phyloP scores from a whole-genome alignment of 2,329 filamentous ascomycete species.

The Exophiala mesophila region DNA sequence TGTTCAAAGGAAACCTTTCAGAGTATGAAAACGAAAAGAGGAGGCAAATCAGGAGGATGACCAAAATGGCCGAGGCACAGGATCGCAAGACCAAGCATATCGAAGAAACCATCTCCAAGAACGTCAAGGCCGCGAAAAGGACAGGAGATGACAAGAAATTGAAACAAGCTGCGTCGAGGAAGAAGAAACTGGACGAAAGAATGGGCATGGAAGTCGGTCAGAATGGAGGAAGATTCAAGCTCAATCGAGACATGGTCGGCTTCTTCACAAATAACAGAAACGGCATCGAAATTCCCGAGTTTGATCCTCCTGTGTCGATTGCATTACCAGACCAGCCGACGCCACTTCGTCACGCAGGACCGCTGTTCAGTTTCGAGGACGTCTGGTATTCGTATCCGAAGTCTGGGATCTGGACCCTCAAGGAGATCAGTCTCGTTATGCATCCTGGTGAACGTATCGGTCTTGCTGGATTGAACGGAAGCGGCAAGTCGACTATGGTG shows the following conservation, averaged over 20 bases:
- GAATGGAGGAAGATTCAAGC: slow-evolving; percentile 70
- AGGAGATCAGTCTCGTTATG: slow-evolving; percentile 63
- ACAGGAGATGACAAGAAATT: slow-evolving; percentile 81
- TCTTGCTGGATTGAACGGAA: slow-evolving; percentile 72
- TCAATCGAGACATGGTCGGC: slow-evolving; percentile 67
- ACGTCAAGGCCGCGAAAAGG: slow-evolving; percentile 68
- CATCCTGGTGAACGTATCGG: slow-evolving; percentile 70
- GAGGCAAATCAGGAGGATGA: slow-evolving; percentile 61
- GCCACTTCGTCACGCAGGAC: slow-evolving; percentile 69
- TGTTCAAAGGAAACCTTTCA: slow-evolving; percentile 70
- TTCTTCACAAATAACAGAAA: slow-evolving; percentile 55
- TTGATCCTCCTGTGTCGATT: slow-evolving; percentile 38
- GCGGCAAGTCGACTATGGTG: slow-evolving; percentile 75
- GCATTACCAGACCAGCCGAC: slow-evolving; percentile 28
- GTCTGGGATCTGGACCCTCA: slow-evolving; percentile 47
- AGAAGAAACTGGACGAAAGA: slow-evolving; percentile 78
- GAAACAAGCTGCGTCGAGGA: slow-evolving; percentile 75
- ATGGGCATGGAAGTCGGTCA: slow-evolving; percentile 71
- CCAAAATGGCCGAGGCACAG: slow-evolving; percentile 74
- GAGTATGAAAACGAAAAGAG: slow-evolving; percentile 61
- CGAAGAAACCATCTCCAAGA: slow-evolving; percentile 69
- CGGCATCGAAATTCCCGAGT: slow-evolving; percentile 66
- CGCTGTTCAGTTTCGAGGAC: slow-evolving; percentile 67
- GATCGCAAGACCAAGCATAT: slow-evolving; percentile 77
- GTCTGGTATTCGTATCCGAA: slow-evolving; percentile 60